phyloP scores from a whole-genome alignment of 306 rosid genomes.

The Glycine tomentella region DNA sequence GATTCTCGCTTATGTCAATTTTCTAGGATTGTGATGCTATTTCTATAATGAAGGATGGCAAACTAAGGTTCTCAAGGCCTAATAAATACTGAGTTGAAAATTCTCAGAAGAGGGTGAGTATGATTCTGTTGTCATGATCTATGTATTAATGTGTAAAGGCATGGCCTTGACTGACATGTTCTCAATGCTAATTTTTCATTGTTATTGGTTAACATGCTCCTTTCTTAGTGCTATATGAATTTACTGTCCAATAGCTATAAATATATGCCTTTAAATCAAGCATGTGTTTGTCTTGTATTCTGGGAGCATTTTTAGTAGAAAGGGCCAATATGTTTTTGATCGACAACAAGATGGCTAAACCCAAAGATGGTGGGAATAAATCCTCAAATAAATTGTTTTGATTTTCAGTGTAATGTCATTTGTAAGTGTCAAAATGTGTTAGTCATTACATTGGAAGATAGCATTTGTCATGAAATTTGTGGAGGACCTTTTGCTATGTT shows the following conservation, averaged over 20 bases:
- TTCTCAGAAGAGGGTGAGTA: too few relatives aligned
- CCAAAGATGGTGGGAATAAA: slow-evolving; percentile 35
- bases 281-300: slow-evolving; percentile 21
- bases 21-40: too few relatives aligned
- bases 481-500: not conserved
- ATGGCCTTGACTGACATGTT: slow-evolving; percentile 21
- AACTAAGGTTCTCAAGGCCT: too few relatives aligned
- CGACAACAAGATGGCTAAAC: slow-evolving; percentile 22
- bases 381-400: slow-evolving; percentile 21
- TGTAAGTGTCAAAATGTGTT: slow-evolving; percentile 30
- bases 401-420: not conserved
- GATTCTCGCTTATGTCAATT: slow-evolving; percentile 25
- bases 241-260: slow-evolving; percentile 16
- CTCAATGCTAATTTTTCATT: slow-evolving; percentile 13
- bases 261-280: slow-evolving; percentile 17
- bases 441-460: slow-evolving; percentile 10
- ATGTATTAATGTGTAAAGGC: slow-evolving; percentile 26
- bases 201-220: slow-evolving; percentile 16
- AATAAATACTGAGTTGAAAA: too few relatives aligned
- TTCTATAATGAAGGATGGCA: too few relatives aligned
- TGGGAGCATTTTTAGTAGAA: slow-evolving; percentile 16
- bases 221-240: slow-evolving; percentile 13
- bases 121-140: not conserved
- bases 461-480: slow-evolving; percentile 3
- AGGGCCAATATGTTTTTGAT: slow-evolving; percentile 7